phyloP scores from a whole-genome alignment of 768 basidiomycete species.

The Neoboletus magnificus region DNA sequence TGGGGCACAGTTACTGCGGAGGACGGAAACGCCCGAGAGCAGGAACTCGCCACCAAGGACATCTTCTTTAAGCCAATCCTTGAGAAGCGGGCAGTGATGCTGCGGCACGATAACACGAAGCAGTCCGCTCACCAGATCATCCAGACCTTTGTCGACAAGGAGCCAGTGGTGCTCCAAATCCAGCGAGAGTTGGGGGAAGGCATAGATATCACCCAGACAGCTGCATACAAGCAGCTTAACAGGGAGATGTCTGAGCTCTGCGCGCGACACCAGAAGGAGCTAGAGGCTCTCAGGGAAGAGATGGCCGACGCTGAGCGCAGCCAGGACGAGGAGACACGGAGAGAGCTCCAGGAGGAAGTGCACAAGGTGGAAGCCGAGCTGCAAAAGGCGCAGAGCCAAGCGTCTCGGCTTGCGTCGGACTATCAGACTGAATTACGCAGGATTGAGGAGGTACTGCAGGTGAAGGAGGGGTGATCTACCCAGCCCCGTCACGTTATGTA shows the following conservation, averaged over 20 bases:
- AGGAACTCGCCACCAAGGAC: slow-evolving; percentile 38
- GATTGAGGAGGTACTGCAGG: slow-evolving; percentile 31
- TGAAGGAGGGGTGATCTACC: slow-evolving; percentile 27
- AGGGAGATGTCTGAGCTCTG: slow-evolving; percentile 46
- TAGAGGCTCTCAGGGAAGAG: slow-evolving; percentile 44
- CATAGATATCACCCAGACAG: slow-evolving; percentile 49
- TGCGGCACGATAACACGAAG: slow-evolving; percentile 41
- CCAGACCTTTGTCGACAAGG: slow-evolving; percentile 37
- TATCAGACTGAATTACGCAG: slow-evolving; percentile 34
- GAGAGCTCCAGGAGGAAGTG: slow-evolving; percentile 42
- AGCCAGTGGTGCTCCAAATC: slow-evolving; percentile 46
- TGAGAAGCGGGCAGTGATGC: slow-evolving; percentile 41
- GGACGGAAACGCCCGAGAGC: slow-evolving; percentile 40
- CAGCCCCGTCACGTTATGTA: slow-evolving; percentile 23
- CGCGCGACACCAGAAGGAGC: slow-evolving; percentile 44
- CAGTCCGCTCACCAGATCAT: slow-evolving; percentile 47
- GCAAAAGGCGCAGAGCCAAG: slow-evolving; percentile 27
- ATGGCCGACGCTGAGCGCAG: slow-evolving; percentile 43
- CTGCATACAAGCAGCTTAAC: slow-evolving; percentile 50
- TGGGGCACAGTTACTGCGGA: slow-evolving; percentile 42
- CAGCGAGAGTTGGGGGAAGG: slow-evolving; percentile 51
- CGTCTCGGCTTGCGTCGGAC: slow-evolving; percentile 31
- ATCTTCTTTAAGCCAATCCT: slow-evolving; percentile 52
- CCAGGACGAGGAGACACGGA: slow-evolving; percentile 46
- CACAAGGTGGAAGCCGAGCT: slow-evolving; percentile 31